These are phyloP conservation scores for Biscogniauxia mediterranea DNA, from an alignment of 2,329 filamentous ascomycete genomes.

Conservation along the genomic window DNA sequence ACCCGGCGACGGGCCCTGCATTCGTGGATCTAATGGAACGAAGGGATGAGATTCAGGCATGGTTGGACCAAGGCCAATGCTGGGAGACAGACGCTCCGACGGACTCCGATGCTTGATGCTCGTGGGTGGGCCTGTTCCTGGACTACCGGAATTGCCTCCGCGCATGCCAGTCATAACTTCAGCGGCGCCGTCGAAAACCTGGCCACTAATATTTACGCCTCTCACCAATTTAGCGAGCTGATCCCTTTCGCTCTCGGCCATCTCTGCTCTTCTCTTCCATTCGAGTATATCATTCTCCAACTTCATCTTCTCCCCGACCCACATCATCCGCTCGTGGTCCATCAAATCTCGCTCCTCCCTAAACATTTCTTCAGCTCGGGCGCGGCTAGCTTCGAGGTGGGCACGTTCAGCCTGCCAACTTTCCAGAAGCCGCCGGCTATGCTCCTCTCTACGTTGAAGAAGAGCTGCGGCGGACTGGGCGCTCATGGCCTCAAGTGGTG, in stretches of 20 bases:
- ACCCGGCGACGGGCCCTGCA: slow-evolving; percentile 38
- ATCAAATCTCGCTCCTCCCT: slow-evolving; percentile 53
- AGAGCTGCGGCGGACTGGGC: slow-evolving; percentile 20
- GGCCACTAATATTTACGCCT: neutral
- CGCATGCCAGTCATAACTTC: slow-evolving; percentile 9
- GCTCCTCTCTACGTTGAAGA: slow-evolving; percentile 27
- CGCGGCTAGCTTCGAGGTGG: slow-evolving; percentile 52
- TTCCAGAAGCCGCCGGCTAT: slow-evolving; percentile 37
- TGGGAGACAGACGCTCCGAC: slow-evolving; percentile 19
- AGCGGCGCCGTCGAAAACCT: slow-evolving; percentile 14
- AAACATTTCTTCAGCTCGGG: slow-evolving; percentile 55
- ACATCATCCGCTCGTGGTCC: slow-evolving; percentile 48
- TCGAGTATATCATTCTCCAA: slow-evolving; percentile 42
- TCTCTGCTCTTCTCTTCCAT: slow-evolving; percentile 38
- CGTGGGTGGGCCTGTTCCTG: slow-evolving; percentile 14
- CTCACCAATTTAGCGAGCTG: slow-evolving; percentile 14
- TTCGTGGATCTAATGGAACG: slow-evolving; percentile 44
- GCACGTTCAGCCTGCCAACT: slow-evolving; percentile 54
- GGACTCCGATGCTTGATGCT: slow-evolving; percentile 17
- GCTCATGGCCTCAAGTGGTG: slow-evolving; percentile 23
- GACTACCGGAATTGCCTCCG: slow-evolving; percentile 19
- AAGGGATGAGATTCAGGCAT: slow-evolving; percentile 38
- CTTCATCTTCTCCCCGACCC: slow-evolving; percentile 44
- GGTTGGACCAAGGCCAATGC: slow-evolving; percentile 25
- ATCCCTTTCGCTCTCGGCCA: slow-evolving; percentile 18